Conservation (phyloP, 2,329 filamentous ascomycete species). For the Coniochaeta sp. region DNA sequence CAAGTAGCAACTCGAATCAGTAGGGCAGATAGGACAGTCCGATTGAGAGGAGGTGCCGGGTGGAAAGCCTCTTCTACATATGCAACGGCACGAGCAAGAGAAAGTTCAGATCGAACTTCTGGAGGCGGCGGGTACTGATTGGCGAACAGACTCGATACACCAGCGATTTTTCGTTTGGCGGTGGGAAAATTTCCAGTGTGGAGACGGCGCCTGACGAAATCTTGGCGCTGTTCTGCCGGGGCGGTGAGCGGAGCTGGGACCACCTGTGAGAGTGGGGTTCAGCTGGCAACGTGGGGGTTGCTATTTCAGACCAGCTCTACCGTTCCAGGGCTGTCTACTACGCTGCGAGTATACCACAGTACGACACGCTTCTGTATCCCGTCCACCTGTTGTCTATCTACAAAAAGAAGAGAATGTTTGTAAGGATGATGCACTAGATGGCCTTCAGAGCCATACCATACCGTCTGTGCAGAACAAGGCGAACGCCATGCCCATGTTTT, state of each 20-base stretch:
- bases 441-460: too few relatives aligned
- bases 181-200: slow-evolving; percentile 18
- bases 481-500: too few relatives aligned
- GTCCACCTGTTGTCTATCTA: too few relatives aligned
- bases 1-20: background rate
- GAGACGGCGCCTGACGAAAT: slow-evolving; percentile 7
- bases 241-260: slow-evolving; percentile 5
- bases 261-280: background rate
- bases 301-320: too few relatives aligned
- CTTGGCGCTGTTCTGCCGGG: slow-evolving; percentile 11
- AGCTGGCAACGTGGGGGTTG: background rate
- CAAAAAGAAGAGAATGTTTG: too few relatives aligned
- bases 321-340: too few relatives aligned
- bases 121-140: slow-evolving; percentile 1
- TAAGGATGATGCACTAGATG: too few relatives aligned
- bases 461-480: too few relatives aligned
- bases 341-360: too few relatives aligned
- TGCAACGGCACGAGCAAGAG: background rate
- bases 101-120: background rate
- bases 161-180: slow-evolving; percentile 3
- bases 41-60: background rate
- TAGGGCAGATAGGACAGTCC: background rate
- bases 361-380: too few relatives aligned
- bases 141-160: slow-evolving; percentile 10
- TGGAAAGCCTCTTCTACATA: background rate